These are phyloP conservation scores for Piper longum DNA, from an alignment of 164 flowering plant genomes.

Conservation along the genomic window DNA sequence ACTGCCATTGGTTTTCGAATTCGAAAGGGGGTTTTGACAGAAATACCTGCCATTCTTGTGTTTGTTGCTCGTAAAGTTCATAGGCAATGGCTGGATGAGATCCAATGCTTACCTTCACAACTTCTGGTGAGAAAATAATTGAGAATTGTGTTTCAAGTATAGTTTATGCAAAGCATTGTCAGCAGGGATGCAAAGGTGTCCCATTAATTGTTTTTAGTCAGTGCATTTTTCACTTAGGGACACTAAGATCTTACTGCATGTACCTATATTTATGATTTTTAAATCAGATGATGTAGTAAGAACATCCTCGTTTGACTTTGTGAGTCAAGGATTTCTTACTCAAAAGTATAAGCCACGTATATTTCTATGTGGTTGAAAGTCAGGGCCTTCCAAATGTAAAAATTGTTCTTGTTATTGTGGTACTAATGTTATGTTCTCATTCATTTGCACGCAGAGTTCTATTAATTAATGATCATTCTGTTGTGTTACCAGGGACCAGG, in stretches of 20 bases:
- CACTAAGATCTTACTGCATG: too few relatives aligned
- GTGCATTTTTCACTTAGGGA: too few relatives aligned
- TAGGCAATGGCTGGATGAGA: conserved; percentile 67
- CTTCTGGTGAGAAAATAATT: conserved; percentile 46
- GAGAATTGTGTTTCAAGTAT: not conserved
- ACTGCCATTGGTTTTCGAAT: conserved; percentile 90
- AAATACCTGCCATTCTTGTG: conserved; percentile 84
- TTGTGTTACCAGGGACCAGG: conserved; percentile 65
- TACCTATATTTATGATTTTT: too few relatives aligned
- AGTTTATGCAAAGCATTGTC: not conserved
- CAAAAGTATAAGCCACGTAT: too few relatives aligned
- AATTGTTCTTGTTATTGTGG: too few relatives aligned
- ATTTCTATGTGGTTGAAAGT: too few relatives aligned
- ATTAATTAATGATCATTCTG: not conserved
- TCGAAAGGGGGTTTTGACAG: conserved; percentile 55
- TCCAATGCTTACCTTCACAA: conserved; percentile 64
- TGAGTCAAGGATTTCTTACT: too few relatives aligned
- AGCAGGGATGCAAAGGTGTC: not conserved
- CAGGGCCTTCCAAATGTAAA: too few relatives aligned
- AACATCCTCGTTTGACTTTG: too few relatives aligned
- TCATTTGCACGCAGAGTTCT: not conserved
- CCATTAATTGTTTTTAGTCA: too few relatives aligned
- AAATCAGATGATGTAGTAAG: too few relatives aligned
- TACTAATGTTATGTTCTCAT: not conserved
- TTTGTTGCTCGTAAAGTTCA: conserved; percentile 89